Percentiles rank a stretch among this genome's conserved stretches.
Conservation (phyloP, 1,284 basidiomycete genomes). For the Albatrellus sp. region DNA sequence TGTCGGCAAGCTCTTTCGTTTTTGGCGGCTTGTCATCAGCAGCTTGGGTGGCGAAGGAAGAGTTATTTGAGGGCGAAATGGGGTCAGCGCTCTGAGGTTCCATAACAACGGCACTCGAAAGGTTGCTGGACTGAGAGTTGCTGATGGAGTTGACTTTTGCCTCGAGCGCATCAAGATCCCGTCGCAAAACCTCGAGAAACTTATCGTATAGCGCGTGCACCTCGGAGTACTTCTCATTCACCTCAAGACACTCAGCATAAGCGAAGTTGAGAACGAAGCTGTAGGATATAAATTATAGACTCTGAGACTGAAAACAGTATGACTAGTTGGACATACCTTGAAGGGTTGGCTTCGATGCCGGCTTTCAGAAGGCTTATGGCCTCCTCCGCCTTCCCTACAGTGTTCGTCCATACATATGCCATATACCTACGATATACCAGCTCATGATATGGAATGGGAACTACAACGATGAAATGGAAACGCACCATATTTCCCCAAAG, state of each 20-base stretch:
- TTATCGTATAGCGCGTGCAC: slow-evolving; percentile 61
- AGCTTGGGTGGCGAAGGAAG: slow-evolving; percentile 28
- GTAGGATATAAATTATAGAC: slow-evolving; percentile 6
- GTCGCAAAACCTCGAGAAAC: slow-evolving; percentile 59
- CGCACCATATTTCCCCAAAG: slow-evolving; percentile 88
- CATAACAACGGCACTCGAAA: slow-evolving; percentile 14
- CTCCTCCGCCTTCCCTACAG: slow-evolving; percentile 72
- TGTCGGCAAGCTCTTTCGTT: slow-evolving; percentile 43
- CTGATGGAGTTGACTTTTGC: slow-evolving; percentile 32
- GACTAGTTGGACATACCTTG: slow-evolving; percentile 36
- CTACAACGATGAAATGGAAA: slow-evolving; percentile 5
- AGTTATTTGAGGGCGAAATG: slow-evolving; percentile 13
- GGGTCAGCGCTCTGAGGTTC: slow-evolving; percentile 12
- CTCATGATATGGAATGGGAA: background rate
- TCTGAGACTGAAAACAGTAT: background rate
- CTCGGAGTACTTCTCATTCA: slow-evolving; percentile 47
- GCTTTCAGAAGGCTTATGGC: slow-evolving; percentile 71
- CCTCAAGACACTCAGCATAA: slow-evolving; percentile 77
- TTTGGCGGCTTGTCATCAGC: slow-evolving; percentile 35
- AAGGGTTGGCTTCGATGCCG: slow-evolving; percentile 82
- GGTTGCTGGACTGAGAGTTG: slow-evolving; percentile 21
- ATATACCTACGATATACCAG: slow-evolving; percentile 55
- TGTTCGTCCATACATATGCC: slow-evolving; percentile 73
- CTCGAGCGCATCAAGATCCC: slow-evolving; percentile 65
- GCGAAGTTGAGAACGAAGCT: slow-evolving; percentile 88